Conservation (phyloP, 768 basidiomycete species). For the Pulveroboletus sp. region DNA sequence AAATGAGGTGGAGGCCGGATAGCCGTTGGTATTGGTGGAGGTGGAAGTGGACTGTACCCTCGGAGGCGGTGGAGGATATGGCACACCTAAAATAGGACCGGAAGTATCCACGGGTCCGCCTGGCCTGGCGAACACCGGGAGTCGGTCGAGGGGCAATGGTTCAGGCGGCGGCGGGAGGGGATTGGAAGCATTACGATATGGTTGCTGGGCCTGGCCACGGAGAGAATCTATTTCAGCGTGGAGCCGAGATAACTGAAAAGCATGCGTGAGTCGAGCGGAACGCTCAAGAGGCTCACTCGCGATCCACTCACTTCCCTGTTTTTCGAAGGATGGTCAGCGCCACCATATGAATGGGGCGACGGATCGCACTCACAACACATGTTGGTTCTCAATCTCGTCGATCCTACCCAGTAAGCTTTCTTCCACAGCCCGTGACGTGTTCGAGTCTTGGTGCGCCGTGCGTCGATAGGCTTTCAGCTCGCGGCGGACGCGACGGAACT, state of each 20-base stretch:
- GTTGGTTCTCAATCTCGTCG: conserved; percentile 28
- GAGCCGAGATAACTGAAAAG: conserved; percentile 31
- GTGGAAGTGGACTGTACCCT: conserved; percentile 10
- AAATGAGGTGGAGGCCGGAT: conserved; percentile 9
- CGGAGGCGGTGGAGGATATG: conserved; percentile 27
- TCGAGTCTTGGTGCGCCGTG: conserved; percentile 30
- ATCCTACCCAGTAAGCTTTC: conserved; percentile 33
- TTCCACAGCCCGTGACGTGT: conserved; percentile 36
- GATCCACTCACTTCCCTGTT: conserved; percentile 30
- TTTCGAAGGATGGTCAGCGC: conserved; percentile 12
- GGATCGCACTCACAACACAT: conserved; percentile 24
- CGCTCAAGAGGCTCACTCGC: conserved; percentile 2
- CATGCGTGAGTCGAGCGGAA: conserved; percentile 17
- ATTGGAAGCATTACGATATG: conserved; percentile 36
- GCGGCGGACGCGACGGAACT: conserved; percentile 31
- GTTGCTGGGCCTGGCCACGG: conserved; percentile 28
- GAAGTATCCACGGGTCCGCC: conserved; percentile 19
- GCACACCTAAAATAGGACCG: conserved; percentile 18
- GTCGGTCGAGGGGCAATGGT: conserved; percentile 44
- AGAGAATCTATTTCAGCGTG: conserved; percentile 37
- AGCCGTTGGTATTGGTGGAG: conserved; percentile 10
- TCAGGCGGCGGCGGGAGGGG: conserved; percentile 57
- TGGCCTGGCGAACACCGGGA: conserved; percentile 40
- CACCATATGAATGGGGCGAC: conserved; percentile 3
- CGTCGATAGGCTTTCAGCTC: conserved; percentile 30